These are phyloP conservation scores for Sutorius australiensis DNA, from an alignment of 768 basidiomycete species.

Conservation along the genomic window DNA sequence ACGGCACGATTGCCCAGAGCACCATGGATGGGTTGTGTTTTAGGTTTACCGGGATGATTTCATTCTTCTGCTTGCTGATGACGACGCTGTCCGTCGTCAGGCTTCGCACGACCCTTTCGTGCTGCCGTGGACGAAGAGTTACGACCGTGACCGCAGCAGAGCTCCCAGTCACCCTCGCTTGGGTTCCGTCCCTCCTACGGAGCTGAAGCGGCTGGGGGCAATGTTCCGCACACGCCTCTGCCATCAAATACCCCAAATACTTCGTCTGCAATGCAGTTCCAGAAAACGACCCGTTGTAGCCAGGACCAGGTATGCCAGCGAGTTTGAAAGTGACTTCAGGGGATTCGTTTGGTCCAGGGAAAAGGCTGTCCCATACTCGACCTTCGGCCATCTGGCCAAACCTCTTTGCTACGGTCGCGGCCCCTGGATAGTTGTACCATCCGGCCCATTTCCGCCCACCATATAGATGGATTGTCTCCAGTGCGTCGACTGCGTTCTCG, in stretches of 20 bases:
- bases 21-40: conserved; percentile 12
- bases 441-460: conserved; percentile 30
- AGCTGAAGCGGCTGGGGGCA: conserved; percentile 1
- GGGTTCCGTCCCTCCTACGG: neutral
- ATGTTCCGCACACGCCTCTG: neutral
- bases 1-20: conserved; percentile 20
- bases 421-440: conserved; percentile 37
- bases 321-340: conserved; percentile 27
- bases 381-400: conserved; percentile 30
- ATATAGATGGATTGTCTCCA: conserved; percentile 32
- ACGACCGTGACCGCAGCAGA: conserved; percentile 15
- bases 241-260: conserved; percentile 55
- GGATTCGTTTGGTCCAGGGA: conserved; percentile 28
- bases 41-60: conserved; percentile 2
- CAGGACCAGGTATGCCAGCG: conserved; percentile 43
- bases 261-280: conserved; percentile 50
- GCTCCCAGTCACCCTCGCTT: conserved; percentile 16
- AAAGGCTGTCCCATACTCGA: conserved; percentile 31
- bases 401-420: conserved; percentile 29
- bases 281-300: conserved; percentile 71
- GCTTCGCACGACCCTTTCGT: neutral
- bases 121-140: conserved; percentile 6
- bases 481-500: conserved; percentile 29
- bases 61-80: neutral
- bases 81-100: neutral